These are phyloP conservation scores for Tolypocladium guangdongense DNA, from an alignment of 2,329 filamentous ascomycete genomes.

Conservation along the genomic window DNA sequence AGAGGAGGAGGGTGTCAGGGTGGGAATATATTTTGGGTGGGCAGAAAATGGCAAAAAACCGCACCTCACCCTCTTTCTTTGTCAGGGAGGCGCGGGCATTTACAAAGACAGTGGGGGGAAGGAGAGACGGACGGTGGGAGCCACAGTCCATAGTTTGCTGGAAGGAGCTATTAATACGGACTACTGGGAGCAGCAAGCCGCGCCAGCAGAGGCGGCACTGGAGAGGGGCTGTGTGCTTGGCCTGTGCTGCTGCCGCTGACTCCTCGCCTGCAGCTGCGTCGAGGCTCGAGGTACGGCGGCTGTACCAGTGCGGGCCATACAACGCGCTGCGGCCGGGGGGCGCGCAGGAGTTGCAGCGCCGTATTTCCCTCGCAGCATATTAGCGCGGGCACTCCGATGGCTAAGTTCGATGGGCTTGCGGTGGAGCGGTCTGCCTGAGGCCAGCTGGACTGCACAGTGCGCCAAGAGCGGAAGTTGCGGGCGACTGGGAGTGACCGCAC, in stretches of 20 bases:
- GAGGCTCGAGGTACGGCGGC: not conserved
- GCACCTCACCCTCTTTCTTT: not conserved
- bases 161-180: not conserved
- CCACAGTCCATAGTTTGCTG: not conserved
- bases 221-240: not conserved
- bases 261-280: not conserved
- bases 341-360: not conserved
- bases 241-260: not conserved
- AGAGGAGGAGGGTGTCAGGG: not conserved
- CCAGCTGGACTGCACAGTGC: not conserved
- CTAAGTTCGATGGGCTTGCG: not conserved
- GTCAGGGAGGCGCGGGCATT: not conserved
- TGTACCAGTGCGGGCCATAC: not conserved
- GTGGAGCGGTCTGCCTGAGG: not conserved
- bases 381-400: not conserved
- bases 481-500: not conserved
- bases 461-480: not conserved
- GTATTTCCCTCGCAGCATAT: not conserved
- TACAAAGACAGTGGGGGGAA: not conserved
- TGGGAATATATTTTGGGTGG: constrained; percentile 6
- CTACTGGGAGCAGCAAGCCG: not conserved
- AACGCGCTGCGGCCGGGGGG: not conserved
- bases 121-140: not conserved
- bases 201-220: not conserved
- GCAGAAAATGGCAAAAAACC: constrained; percentile 1